These are phyloP conservation scores for Podospora fimiseda DNA, from an alignment of 495 filamentous ascomycete genomes.

Conservation along the genomic window DNA sequence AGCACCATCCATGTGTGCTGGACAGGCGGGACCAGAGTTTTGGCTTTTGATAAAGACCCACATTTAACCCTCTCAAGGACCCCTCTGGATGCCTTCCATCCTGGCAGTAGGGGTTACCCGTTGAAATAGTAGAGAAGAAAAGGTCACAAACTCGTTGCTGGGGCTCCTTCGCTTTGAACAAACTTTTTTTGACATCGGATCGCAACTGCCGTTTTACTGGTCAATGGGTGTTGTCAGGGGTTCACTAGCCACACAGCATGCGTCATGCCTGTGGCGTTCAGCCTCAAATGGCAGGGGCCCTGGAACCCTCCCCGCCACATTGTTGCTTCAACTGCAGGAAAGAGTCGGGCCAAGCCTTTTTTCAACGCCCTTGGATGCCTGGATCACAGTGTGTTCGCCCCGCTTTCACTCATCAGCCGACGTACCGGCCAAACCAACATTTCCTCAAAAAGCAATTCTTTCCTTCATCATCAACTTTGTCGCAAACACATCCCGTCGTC, in stretches of 20 bases:
- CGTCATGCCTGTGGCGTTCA: conserved; percentile 12
- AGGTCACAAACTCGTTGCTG: too few species aligned
- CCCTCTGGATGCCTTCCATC: not conserved
- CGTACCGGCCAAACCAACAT: too few species aligned
- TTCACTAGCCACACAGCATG: conserved; percentile 16
- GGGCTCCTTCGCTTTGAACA: not conserved
- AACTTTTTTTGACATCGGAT: not conserved
- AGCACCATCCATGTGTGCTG: conserved; percentile 16
- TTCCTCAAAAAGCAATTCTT: too few species aligned
- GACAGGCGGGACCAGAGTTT: conserved; percentile 7
- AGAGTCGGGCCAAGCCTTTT: too few species aligned
- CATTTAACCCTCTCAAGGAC: conserved; percentile 1
- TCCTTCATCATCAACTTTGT: too few species aligned
- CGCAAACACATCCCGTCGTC: too few species aligned
- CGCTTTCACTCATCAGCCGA: too few species aligned
- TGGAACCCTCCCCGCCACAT: not conserved
- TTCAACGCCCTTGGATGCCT: too few species aligned
- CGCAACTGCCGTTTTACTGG: not conserved
- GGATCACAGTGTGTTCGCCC: too few species aligned
- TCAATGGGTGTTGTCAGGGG: not conserved
- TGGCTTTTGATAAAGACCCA: conserved; percentile 13
- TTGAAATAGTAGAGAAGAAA: too few species aligned
- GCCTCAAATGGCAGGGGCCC: not conserved
- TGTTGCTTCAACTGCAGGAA: too few species aligned
- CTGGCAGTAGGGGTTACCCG: too few species aligned